Evolutionary conservation across 257 asterid genomes (phyloP), one percentile per base, ranked within the genome.

Genomic region (Fraxinus cuspidata): DNA sequence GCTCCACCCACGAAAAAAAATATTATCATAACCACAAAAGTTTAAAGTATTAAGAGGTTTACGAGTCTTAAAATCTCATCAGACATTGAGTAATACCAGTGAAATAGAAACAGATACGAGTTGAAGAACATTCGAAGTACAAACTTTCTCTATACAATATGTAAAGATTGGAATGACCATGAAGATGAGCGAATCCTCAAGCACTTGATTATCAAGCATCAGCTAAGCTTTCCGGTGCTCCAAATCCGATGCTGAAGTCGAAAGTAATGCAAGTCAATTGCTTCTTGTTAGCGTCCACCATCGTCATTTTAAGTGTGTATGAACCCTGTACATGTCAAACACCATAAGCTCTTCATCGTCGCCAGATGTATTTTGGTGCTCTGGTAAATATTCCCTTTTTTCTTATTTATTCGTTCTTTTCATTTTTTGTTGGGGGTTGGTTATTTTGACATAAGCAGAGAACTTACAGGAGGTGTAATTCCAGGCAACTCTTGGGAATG

Each of bases 401-500:
- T 9, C 5, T 53, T 6, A 53, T 60, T 60, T 60, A 60, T 60
- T 60, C 68, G 9, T 60, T 21, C 7, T 11, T 5, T 23, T 60
- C 66, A 3, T 21, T 60, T 60, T 25, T 9, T 23, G 11, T 8
- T 58, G 4, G 11, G 67, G 13, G 67, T 21, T 16, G 63, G 27
- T 10, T 38, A 38, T 10, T 7, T 63, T 51, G 2, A 25, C n/a
- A 32, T 35, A 13, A 71, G 65, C 72, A 70, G 73, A 60, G 38
- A 79, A 85, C 96, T 92, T 80, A 92, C 97, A 15, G 96, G 93
- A 56, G 99, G 99, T 21, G 97, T 92, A 75, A 42, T 66, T 78
- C 90, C 92, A 49, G 98, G 99, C 70, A 94, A 85, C 47, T 66
- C 88, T 83, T 94, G 98, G 49, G 96, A 73, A 84, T 90, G 95